phyloP scores from a whole-genome alignment of 345 rosid species.

The Mallotus nudiflorus region DNA sequence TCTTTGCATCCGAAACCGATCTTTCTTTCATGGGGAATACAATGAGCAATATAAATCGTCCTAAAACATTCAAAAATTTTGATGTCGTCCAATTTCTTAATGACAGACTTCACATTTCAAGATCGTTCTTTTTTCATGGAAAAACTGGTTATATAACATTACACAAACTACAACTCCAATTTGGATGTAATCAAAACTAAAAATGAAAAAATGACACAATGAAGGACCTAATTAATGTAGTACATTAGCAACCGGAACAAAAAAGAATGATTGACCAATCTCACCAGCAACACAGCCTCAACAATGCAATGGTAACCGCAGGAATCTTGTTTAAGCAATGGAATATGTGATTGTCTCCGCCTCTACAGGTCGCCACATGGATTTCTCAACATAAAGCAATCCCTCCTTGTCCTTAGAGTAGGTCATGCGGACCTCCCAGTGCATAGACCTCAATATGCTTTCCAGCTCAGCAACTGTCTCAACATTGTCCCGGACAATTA shows the following conservation, averaged over 20 bases:
- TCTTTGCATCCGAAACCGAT: no score
- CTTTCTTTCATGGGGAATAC: no score
- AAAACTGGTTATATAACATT: background rate
- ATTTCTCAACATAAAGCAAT: constrained; percentile 77
- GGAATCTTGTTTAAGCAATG: constrained; percentile 37
- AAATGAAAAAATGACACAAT: background rate
- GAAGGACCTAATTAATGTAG: constrained; percentile 17
- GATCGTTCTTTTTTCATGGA: background rate
- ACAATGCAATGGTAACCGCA: constrained; percentile 3
- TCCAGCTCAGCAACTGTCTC: constrained; percentile 64
- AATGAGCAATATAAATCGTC: no score
- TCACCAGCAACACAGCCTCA: constrained; percentile 16
- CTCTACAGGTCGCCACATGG: constrained; percentile 80
- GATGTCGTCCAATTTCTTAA: no score
- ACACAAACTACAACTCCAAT: background rate
- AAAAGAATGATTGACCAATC: constrained; percentile 30
- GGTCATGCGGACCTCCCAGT: constrained; percentile 82
- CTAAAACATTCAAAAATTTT: no score
- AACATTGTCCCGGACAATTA: constrained; percentile 69
- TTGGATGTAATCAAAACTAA: constrained; percentile 9
- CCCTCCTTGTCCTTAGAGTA: constrained; percentile 80
- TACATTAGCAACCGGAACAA: constrained; percentile 23
- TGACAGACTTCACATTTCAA: background rate
- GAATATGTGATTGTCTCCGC: constrained; percentile 61
- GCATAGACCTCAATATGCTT: constrained; percentile 56